phyloP scores from a whole-genome alignment of 192 early-diverging fungal genomes.

The Chytriomyces confervae region DNA sequence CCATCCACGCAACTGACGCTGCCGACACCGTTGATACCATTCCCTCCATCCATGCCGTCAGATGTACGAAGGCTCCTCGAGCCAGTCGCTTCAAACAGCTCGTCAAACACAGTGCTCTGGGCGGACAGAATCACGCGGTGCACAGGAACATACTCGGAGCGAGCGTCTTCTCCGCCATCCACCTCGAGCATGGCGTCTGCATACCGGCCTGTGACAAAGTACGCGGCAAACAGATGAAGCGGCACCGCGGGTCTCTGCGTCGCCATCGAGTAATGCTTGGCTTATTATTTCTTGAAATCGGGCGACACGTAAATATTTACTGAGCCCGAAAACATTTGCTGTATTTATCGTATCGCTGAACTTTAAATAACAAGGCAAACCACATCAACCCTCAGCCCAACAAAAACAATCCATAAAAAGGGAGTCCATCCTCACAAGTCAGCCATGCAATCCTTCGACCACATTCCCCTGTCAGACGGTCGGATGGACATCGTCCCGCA shows the following conservation, averaged over 20 bases:
- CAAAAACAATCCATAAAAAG: not conserved
- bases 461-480: not conserved
- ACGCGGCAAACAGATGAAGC: slow-evolving; percentile 11
- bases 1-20: no score
- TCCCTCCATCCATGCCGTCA: no score
- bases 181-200: slow-evolving; percentile 16
- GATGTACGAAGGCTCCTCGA: no score
- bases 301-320: no score
- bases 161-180: not conserved
- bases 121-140: slow-evolving; percentile 30
- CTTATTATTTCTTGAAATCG: no score
- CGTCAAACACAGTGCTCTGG: slow-evolving; percentile 12
- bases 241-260: not conserved
- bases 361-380: no score
- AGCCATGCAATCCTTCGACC: not conserved
- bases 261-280: not conserved
- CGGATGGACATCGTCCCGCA: not conserved
- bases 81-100: slow-evolving; percentile 5
- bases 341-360: no score
- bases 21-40: no score
- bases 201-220: slow-evolving; percentile 28
- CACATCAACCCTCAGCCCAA: not conserved
- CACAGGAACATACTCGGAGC: slow-evolving; percentile 13
- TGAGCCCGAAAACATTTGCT: no score
- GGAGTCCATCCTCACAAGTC: not conserved